Base-by-base conservation (phyloP, 2,329 filamentous ascomycete genomes). In the Calcarisporium arbuscula region DNA sequence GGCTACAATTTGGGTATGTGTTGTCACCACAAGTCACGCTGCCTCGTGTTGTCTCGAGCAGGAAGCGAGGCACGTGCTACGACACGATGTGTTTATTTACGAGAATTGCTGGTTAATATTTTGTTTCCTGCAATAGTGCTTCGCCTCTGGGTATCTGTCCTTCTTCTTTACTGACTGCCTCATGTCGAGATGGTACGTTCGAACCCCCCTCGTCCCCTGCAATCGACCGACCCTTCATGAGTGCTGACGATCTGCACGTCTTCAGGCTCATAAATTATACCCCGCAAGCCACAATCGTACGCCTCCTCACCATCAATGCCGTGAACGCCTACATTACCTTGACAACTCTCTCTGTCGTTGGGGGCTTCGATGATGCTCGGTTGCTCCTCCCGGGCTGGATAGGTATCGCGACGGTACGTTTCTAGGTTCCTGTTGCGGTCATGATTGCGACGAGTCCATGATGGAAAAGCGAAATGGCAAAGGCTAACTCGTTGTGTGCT, bases 91-190 rank as follows among this genome's bases (percentile, higher is more conserved):
- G n/a, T n/a, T n/a, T n/a, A n/a, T n/a, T n/a, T n/a, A n/a, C n/a
- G 14, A 18, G 35, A 18, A 12, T 39, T 27, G 38, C 63, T 87
- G 56, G 82, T 82, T 32, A 77, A 84, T 43, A 75, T 85, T 58
- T 85, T 83, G 81, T 82, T 84, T 66, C 50, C 74, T 65, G 19
- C 25, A 32, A 16, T 50, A 86, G 83, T 87, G 82, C 62, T 78
- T 75, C 51, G 80, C 82, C 39, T 85, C 82, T 15, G 84, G 80
- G 35, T 86, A 87, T 57, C 71, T 88, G 40, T 83, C 82, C 32
- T 89, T 86, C 59, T 85, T 86, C 64, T 89, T 89, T 55, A 85
- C 82, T 38, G 84, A 89, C 61, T 86, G 83, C 58, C 73, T 89
- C 50, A 88, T 89, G 83, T 87, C 82, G 42, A 70, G 85, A 61